A percentile compares a stretch with the other conserved stretches of the same genome.
phyloP scores from a whole-genome alignment of 371 early-diverging fungal genomes.

The Mucor saturninus region DNA sequence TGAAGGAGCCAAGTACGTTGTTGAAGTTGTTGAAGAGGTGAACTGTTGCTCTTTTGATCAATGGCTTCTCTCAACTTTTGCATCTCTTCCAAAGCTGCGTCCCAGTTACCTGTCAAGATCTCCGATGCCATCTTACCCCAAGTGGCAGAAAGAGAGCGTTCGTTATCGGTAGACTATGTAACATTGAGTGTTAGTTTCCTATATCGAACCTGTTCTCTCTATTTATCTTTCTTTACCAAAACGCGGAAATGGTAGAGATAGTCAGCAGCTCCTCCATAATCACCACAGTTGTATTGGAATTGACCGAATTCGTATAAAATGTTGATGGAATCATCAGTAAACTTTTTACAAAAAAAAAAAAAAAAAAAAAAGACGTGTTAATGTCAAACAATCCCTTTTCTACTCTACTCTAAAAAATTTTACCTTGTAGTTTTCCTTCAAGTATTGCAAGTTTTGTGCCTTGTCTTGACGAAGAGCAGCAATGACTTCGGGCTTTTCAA shows the following conservation, averaged over 20 bases:
- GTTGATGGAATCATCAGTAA: constrained; percentile 83
- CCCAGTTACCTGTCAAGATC: constrained; percentile 93
- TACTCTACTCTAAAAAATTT: not conserved
- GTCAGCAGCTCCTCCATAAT: constrained; percentile 90
- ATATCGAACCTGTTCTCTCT: no score
- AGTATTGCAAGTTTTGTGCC: constrained; percentile 81
- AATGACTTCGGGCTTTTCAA: constrained; percentile 91
- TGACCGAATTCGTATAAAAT: constrained; percentile 86
- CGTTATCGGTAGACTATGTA: constrained; percentile 79
- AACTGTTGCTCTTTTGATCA: constrained; percentile 74
- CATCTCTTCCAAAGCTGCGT: constrained; percentile 87
- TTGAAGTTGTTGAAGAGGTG: constrained; percentile 87
- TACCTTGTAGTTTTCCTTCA: constrained; percentile 85
- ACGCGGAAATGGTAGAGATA: constrained; percentile 93
- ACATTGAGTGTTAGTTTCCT: not conserved
- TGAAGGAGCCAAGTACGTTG: constrained; percentile 94
- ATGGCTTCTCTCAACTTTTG: constrained; percentile 84
- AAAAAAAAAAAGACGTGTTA: not conserved
- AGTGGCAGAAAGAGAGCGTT: constrained; percentile 80
- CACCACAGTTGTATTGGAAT: constrained; percentile 91
- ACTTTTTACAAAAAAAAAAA: constrained; percentile 48
- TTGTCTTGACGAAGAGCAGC: constrained; percentile 91
- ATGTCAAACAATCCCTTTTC: no score
- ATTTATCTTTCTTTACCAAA: constrained; percentile 58
- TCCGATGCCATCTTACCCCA: constrained; percentile 98